Evolutionary conservation across 805 yeast species (phyloP), one percentile per base, ranked within the genome.

Genomic region (Candida lessepsii): DNA sequence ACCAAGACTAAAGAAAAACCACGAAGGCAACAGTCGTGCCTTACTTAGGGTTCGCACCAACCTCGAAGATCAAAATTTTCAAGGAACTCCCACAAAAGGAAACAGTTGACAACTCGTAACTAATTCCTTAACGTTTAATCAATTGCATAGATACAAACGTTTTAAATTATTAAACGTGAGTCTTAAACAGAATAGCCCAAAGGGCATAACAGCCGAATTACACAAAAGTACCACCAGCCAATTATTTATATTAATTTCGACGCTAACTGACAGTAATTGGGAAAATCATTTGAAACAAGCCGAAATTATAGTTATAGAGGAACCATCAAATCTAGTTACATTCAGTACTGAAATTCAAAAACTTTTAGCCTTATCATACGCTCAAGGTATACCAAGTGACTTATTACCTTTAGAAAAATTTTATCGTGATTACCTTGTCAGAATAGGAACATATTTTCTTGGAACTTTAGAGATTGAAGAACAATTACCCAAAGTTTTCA

Each of bases 141-240:
- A 29, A 29, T 29, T 29, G 33, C 24, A 29, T 29, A 29, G 4
- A 11, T 29, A 28, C 15, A 5, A 5, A 7, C 27, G 27, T 24
- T 29, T 18, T 11, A 17, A 29, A 29, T 29, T 23, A 3, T 32
- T 20, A 32, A 39, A 31, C 32, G 42, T 39, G 42, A 39, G 42
- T 39, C 17, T 34, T 17, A 24, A 19, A 20, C 10, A 5, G 4
- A 46, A 47, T 39, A 63, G 72, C 72, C 72, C 72, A 48, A 47
- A 48, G 73, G 73, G 72, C 73, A 44, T 33, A 45, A 50, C 46
- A 41, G 51, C 60, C 23, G 70, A 66, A 50, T 48, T 64, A 42
- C 54, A 57, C 43, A 61, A 60, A 45, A 66, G 76, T 37, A 59
- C 72, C 32, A 53, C 71, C 42, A 72, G 79, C 25, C 87, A 82